Percentiles rank a stretch among this genome's conserved stretches.
Evolutionary conservation across 352 stramenopile species (phyloP).

Genomic region (Phytophthora sp.): DNA sequence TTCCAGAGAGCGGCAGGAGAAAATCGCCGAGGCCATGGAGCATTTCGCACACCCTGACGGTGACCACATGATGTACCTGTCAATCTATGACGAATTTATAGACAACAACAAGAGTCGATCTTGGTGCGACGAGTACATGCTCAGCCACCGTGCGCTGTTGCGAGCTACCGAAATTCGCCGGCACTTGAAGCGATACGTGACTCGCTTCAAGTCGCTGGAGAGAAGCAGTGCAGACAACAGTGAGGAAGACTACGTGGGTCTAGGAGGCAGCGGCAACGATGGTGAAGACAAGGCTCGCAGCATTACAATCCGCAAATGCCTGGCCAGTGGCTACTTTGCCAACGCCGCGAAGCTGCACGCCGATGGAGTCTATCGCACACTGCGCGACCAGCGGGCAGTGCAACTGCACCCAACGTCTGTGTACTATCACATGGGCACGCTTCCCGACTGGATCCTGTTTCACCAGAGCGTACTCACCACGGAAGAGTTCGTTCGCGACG

Average conservation of each 20-base stretch:
- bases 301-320: constrained; percentile 58
- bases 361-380: constrained; percentile 65
- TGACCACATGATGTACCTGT: constrained; percentile 74
- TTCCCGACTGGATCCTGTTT: constrained; percentile 98
- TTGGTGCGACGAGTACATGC: constrained; percentile 81
- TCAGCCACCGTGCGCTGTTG: constrained; percentile 61
- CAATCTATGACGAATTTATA: constrained; percentile 77
- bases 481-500: constrained; percentile 93
- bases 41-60: constrained; percentile 71
- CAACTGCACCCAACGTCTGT: constrained; percentile 81
- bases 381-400: constrained; percentile 71
- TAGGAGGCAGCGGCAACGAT: constrained; percentile 10
- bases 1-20: constrained; percentile 70
- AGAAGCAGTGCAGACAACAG: neutral
- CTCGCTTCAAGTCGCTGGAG: constrained; percentile 47
- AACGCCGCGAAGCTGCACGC: constrained; percentile 97
- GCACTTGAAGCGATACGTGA: constrained; percentile 73
- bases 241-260: constrained; percentile 19
- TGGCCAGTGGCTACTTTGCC: constrained; percentile 91
- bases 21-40: constrained; percentile 71
- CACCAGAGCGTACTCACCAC: constrained; percentile 98
- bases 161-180: constrained; percentile 71
- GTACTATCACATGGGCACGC: constrained; percentile 72
- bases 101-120: constrained; percentile 62
- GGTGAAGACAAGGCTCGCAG: constrained; percentile 32